phyloP scores from a whole-genome alignment of 805 yeast genomes.

The Zygotorulaspora chibaensis region DNA sequence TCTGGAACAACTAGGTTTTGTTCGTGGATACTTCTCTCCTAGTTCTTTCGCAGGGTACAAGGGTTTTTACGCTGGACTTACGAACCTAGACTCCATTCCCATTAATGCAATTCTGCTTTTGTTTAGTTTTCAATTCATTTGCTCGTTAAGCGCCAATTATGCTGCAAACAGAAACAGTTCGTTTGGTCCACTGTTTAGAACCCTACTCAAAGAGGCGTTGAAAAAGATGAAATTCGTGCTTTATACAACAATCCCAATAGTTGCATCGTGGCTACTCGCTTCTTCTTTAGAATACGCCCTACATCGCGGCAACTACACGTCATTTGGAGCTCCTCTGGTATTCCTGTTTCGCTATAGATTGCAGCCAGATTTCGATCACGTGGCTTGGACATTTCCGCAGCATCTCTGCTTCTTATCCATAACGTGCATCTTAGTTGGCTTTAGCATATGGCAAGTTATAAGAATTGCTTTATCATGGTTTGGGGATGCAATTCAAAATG shows the following conservation, averaged over 20 bases:
- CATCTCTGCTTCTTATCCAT: conserved; percentile 15
- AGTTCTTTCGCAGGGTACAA: conserved; percentile 4
- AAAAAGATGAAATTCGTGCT: conserved; percentile 10
- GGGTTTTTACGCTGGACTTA: background rate
- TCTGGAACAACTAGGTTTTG: conserved; percentile 8
- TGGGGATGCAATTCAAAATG: conserved; percentile 35
- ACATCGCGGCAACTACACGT: conserved; percentile 15
- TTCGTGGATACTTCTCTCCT: conserved; percentile 9
- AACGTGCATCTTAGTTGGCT: conserved; percentile 8
- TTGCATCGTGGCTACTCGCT: conserved; percentile 15
- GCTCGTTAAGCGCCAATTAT: conserved; percentile 1
- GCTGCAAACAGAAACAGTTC: conserved; percentile 12
- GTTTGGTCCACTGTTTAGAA: conserved; percentile 7
- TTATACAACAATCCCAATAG: conserved; percentile 12
- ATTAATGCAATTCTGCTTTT: background rate
- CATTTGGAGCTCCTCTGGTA: conserved; percentile 15
- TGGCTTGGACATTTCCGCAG: conserved; percentile 22
- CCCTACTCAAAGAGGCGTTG: conserved; percentile 3
- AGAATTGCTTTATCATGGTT: conserved; percentile 21
- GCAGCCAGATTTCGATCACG: conserved; percentile 7
- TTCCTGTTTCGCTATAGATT: conserved; percentile 17
- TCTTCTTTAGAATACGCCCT: conserved; percentile 18
- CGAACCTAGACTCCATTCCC: background rate
- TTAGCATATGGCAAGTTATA: conserved; percentile 4
- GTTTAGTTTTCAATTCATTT: background rate